phyloP scores from a whole-genome alignment of 371 early-diverging fungal genomes.

The Mortierella sp. region DNA sequence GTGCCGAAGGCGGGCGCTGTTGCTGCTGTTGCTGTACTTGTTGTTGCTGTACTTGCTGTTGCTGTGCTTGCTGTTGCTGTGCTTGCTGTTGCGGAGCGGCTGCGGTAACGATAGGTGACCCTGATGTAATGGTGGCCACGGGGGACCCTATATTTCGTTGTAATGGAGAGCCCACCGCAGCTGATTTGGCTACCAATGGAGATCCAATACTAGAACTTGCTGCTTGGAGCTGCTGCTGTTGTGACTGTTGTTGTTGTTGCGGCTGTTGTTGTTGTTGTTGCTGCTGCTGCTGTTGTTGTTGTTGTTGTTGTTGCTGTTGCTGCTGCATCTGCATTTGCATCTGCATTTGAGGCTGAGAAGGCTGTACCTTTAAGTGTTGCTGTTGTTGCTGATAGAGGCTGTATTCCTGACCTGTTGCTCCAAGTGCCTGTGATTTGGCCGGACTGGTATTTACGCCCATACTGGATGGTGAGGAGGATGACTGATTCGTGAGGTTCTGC shows the following conservation, averaged over 20 bases:
- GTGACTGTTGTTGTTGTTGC: too few species aligned
- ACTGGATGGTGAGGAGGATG: neutral
- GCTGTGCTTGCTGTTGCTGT: constrained; percentile 15
- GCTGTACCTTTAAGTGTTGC: constrained; percentile 25
- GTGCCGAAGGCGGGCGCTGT: constrained; percentile 16
- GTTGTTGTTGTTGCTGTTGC: constrained; percentile 11
- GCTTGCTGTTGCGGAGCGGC: constrained; percentile 28
- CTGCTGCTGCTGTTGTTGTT: neutral
- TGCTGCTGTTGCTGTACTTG: constrained; percentile 7
- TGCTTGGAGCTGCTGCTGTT: constrained; percentile 19
- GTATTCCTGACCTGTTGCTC: constrained; percentile 30
- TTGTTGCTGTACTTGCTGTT: too few species aligned
- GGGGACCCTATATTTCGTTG: constrained; percentile 43
- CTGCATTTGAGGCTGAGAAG: constrained; percentile 17
- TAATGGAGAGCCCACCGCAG: constrained; percentile 36
- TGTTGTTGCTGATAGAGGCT: constrained; percentile 39
- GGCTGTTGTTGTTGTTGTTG: constrained; percentile 13
- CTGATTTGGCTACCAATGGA: constrained; percentile 29
- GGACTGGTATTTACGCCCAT: constrained; percentile 17
- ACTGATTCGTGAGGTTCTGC: constrained; percentile 19
- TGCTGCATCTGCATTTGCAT: constrained; percentile 13
- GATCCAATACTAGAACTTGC: constrained; percentile 26
- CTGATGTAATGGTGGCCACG: constrained; percentile 16
- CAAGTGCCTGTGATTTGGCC: constrained; percentile 18
- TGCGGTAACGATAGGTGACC: constrained; percentile 35